Percentiles rank a stretch among this genome's conserved stretches.
Evolutionary conservation across 164 flowering plant genomes (phyloP).

Genomic region (Annona cherimola): DNA sequence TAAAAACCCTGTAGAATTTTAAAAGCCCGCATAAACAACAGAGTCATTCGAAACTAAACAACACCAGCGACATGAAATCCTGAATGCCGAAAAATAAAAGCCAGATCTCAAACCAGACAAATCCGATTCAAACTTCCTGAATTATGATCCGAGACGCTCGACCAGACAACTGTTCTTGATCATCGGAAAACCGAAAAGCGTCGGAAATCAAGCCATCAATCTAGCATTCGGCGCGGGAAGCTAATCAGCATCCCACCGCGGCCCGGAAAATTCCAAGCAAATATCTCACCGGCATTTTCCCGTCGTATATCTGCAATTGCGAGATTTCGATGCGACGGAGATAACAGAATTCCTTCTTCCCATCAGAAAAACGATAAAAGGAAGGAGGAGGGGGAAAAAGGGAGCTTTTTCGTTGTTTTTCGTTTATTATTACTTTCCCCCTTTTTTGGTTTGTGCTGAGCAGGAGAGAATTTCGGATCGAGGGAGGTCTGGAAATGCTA

Average conservation of each 20-base stretch:
- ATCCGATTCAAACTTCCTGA: too few relatives aligned
- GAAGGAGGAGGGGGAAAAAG: background rate
- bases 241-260: background rate
- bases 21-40: background rate
- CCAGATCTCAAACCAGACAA: background rate
- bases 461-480: conserved; percentile 18
- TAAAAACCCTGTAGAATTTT: background rate
- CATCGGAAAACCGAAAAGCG: background rate
- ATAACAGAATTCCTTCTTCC: too few relatives aligned
- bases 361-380: background rate
- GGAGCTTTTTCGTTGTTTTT: background rate
- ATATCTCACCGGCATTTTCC: background rate
- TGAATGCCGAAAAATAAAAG: background rate
- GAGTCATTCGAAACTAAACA: background rate
- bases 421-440: too few relatives aligned
- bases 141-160: too few relatives aligned
- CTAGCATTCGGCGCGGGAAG: background rate
- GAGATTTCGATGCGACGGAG: too few relatives aligned
- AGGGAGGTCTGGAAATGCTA: conserved; percentile 11
- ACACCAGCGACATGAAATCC: background rate
- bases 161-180: too few relatives aligned
- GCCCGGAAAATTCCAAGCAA: background rate
- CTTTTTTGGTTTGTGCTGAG: conserved; percentile 1
- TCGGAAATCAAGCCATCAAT: conserved; percentile 3
- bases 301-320: background rate